Percentiles rank a stretch among this genome's conserved stretches.
phyloP scores from a whole-genome alignment of 139 green algal species.

The Coelastrella sp. region DNA sequence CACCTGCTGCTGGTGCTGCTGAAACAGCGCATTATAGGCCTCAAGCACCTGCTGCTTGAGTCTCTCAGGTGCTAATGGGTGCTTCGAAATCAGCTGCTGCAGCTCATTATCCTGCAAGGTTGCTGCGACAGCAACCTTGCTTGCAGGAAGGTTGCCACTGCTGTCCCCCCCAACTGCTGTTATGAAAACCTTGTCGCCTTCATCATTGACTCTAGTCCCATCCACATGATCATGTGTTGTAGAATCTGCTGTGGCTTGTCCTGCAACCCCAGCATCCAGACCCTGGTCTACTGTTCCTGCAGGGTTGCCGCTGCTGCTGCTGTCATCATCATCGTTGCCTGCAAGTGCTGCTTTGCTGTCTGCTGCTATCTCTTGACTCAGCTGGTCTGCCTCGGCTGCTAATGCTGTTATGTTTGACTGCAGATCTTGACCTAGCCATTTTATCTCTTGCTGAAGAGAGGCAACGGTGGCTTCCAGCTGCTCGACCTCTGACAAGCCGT shows the following conservation, averaged over 20 bases:
- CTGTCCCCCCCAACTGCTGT: too few relatives aligned
- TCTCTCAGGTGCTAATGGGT: not conserved
- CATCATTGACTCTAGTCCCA: not conserved
- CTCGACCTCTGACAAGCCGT: conserved; percentile 9
- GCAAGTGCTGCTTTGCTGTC: not conserved
- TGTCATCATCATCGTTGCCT: too few relatives aligned
- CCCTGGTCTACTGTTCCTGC: too few relatives aligned
- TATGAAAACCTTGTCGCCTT: too few relatives aligned
- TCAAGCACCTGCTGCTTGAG: conserved; percentile 30
- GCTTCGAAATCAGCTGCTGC: conserved; percentile 7
- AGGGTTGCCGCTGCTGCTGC: too few relatives aligned
- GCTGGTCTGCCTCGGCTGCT: not conserved
- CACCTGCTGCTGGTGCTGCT: conserved; percentile 19
- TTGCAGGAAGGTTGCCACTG: too few relatives aligned
- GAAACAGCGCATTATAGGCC: not conserved
- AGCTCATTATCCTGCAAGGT: conserved; percentile 7
- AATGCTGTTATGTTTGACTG: not conserved
- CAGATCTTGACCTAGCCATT: not conserved
- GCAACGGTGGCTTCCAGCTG: not conserved
- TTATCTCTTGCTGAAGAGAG: conserved; percentile 10
- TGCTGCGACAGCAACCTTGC: too few relatives aligned
- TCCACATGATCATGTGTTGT: conserved; percentile 10
- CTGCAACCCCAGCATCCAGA: too few relatives aligned
- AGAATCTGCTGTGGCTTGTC: too few relatives aligned
- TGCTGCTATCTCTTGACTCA: not conserved